Percentiles rank a stretch among this genome's conserved stretches.
Conservation (phyloP, 2,329 filamentous ascomycete species). For the Colletotrichum tamarilloi region DNA sequence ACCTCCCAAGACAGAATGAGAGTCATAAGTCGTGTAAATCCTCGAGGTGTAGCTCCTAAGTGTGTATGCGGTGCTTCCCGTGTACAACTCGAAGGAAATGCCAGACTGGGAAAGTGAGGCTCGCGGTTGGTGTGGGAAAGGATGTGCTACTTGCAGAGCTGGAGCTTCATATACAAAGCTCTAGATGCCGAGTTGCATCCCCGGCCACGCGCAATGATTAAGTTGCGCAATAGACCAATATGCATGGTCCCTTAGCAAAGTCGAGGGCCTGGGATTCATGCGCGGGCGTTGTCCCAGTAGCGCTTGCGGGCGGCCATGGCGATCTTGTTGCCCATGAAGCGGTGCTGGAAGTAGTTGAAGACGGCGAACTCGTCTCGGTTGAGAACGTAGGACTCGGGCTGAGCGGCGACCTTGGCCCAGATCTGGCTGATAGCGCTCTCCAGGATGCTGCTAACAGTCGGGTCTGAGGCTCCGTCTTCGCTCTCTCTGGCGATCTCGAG, state of each 20-base stretch:
- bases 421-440: constrained; percentile 72
- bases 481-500: constrained; percentile 82
- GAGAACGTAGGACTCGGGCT: constrained; percentile 79
- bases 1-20: background rate
- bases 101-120: background rate
- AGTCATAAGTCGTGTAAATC: background rate
- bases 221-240: background rate
- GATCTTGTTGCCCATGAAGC: constrained; percentile 67
- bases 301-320: constrained; percentile 60
- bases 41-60: background rate
- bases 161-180: background rate
- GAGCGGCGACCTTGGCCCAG: constrained; percentile 73
- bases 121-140: background rate
- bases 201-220: background rate
- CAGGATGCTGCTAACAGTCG: constrained; percentile 71
- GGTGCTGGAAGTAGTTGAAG: constrained; percentile 84
- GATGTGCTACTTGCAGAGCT: background rate
- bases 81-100: background rate
- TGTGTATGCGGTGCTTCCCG: background rate
- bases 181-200: background rate
- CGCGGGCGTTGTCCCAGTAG: constrained; percentile 63
- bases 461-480: constrained; percentile 72
- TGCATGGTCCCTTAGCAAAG: background rate
- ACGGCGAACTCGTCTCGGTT: constrained; percentile 82
- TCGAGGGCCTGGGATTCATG: constrained; percentile 40